Base-by-base conservation (phyloP, 2,329 filamentous ascomycete species). In the Esteya vermicola region DNA sequence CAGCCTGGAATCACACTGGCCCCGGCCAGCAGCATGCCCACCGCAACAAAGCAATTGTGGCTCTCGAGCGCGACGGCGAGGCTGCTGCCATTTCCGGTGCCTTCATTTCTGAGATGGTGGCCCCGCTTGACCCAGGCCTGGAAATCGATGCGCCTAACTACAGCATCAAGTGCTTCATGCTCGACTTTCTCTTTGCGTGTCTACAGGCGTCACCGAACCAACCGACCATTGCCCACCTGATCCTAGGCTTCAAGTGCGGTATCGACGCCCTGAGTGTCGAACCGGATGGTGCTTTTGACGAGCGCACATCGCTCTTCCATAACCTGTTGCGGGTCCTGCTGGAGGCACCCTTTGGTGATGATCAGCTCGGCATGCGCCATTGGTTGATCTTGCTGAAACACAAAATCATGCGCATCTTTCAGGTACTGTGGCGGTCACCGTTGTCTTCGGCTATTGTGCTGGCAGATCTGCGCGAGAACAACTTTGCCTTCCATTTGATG, bases 151-250 rank as follows among this genome's bases (percentile, higher is more conserved):
- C 82, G 2, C 70, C 83, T 1, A 76, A 77, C 43, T 94, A 91
- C 56, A 64, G 81, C 43, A 83, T 86, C 54, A 93, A 95, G 57
- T 67, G 84, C 39, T 81, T 81, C 44, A 78, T 96, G 19, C 69
- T 98, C 6, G 81, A 89, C 47, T 89, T 98, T 51, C 63, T 99
- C 28, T 81, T 84, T 49, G 75, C 78, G 40, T 93, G 85, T 53
- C 68, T 98, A 3, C 70, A 73, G 40, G 76, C 81, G 26, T 81
- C 79, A 21, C 78, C 82, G 1, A 73, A 81, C 50, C 75, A 78
- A 49, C 88, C 91, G 5, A 93, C 81, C 2, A 79, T 98, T 48
- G 91, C 89, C 1, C 93, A 98, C 57, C 68, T 93, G 34, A 65
- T 98, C 2, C 74, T 98, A 6, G 91, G 91, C 0, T 95, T 98